Evolutionary conservation across 257 asterid genomes (phyloP), one percentile per base, ranked within the genome.

Genomic region (Solanum gracilifrons): DNA sequence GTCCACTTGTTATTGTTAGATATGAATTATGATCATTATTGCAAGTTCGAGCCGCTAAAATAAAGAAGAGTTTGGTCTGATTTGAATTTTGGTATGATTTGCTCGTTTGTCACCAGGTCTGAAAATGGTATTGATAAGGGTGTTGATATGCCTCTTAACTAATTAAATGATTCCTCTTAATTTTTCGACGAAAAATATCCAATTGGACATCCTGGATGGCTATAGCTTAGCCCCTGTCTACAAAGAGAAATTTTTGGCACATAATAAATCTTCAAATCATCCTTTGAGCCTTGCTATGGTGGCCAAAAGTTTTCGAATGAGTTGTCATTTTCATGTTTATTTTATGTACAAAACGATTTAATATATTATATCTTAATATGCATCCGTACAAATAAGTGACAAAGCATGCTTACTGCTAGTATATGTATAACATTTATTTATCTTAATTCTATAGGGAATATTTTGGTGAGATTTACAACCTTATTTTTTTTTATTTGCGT

Each of bases 181-280:
- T 15, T 48, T 58, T 16, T 0, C 0, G 2, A 20, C 0, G 1
- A 55, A 55, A 0, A 0, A 6, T 18, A 51, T 51, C 0, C 1
- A 51, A 0, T 51, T 6, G n/a, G 0, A 18, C 9, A 51, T 0
- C 10, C 0, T 18, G 1, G 0, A 0, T 18, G n/a, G 64, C 64
- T 55, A 55, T 55, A 2, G 62, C 62, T 51, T 20, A 0, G n/a
- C 4, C 2, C 58, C 62, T 2, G 0, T 1, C 64, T 55, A 55
- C 11, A 0, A 55, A 55, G 25, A 55, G 25, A 55, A 55, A 55
- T 55, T 20, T 2, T 0, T 20, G 64, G 25, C 64, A 55, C 64
- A 55, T 20, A 20, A 55, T 55, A 55, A 55, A 0, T 1, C 64
- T 55, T 0, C 10, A 55, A 55, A 20, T 55, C 25, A 55, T 55